Base-by-base conservation (phyloP, 257 asterid species). In the Solanum pennellii region DNA sequence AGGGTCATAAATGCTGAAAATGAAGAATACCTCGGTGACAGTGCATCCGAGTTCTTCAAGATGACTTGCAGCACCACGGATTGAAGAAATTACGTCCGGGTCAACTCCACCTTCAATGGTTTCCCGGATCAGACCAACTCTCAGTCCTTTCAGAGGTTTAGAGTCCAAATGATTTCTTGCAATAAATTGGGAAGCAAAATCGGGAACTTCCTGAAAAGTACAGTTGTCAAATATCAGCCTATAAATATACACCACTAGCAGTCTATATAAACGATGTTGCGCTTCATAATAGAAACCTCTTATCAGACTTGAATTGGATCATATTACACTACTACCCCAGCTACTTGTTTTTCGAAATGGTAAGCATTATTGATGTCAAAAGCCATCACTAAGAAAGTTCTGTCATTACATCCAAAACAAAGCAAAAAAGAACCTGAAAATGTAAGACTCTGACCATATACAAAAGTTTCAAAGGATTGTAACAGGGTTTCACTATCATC, bases 71-170 rank as follows among this genome's bases (percentile, higher is more conserved):
- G 99, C 98, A 89, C 87, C 83, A 69, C 91, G 93, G 68, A 95
- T 91, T 59, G 98, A 91, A 69, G 99, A 93, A 80, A 93, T 83
- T 88, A 97, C 96, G 88, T 90, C 95, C 0, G 93, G 82, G 92
- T 97, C 99, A 91, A 96, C 98, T 82, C 99, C 98, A 52, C 89
- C 94, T 68, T 90, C 95, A 90, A 96, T 91, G n/a, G 99, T 97
- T 94, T 97, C 99, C 87, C 88, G 93, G 76, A 97, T 97, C 60
- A 97, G 90, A 74, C 99, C 99, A 89, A 97, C 97, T 91, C 94
- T 91, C 84, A 97, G 74, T 87, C 99, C 99, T 90, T 91, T 92
- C 90, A 97, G 89, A 84, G 99, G 99, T 88, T 93, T 94, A 52
- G 98, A 92, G 71, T 92, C 96, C 91, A 93, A 60, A 90, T 76